Evolutionary conservation across 768 basidiomycete species (phyloP).

Genomic region (Cystofilobasidium ferigula): DNA sequence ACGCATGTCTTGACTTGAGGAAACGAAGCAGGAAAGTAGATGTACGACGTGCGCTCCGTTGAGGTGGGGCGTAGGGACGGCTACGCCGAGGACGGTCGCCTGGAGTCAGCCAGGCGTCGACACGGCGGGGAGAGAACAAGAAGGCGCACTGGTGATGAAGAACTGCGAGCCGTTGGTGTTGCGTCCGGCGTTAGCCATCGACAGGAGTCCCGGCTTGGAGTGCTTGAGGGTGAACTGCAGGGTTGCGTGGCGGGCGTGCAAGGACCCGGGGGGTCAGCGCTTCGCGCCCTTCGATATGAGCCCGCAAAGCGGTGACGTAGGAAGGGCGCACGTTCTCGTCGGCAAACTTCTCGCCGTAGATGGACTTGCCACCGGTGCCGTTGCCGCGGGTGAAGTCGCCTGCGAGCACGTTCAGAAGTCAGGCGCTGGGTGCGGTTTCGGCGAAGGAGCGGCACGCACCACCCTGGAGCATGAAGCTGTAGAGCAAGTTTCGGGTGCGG

Average conservation of each 20-base stretch:
- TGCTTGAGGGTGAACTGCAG: conserved; percentile 93
- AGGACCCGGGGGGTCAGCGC: not conserved
- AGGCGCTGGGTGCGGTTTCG: not conserved
- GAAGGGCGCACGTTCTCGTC: conserved; percentile 17
- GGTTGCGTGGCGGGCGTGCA: conserved; percentile 55
- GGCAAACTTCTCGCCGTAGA: conserved; percentile 92
- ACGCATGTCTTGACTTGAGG: not conserved
- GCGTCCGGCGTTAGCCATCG: conserved; percentile 70
- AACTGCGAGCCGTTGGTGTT: conserved; percentile 46
- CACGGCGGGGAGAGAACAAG: too few relatives aligned
- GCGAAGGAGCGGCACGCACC: not conserved
- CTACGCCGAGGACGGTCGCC: not conserved
- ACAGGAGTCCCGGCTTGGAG: conserved; percentile 68
- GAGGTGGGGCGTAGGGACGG: conserved; percentile 11
- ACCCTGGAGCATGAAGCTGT: conserved; percentile 36
- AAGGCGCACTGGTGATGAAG: conserved; percentile 26
- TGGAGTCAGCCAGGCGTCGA: not conserved
- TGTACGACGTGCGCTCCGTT: conserved; percentile 24
- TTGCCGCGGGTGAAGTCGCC: conserved; percentile 26
- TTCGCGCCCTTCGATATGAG: not conserved
- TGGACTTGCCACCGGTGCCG: conserved; percentile 44
- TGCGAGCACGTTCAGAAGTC: not conserved
- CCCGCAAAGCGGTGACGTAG: not conserved
- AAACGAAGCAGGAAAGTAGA: not conserved
- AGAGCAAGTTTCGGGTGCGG: too few relatives aligned